These are phyloP conservation scores for Glycyrrhiza uralensis DNA, from an alignment of 306 rosid genomes.

Conservation along the genomic window DNA sequence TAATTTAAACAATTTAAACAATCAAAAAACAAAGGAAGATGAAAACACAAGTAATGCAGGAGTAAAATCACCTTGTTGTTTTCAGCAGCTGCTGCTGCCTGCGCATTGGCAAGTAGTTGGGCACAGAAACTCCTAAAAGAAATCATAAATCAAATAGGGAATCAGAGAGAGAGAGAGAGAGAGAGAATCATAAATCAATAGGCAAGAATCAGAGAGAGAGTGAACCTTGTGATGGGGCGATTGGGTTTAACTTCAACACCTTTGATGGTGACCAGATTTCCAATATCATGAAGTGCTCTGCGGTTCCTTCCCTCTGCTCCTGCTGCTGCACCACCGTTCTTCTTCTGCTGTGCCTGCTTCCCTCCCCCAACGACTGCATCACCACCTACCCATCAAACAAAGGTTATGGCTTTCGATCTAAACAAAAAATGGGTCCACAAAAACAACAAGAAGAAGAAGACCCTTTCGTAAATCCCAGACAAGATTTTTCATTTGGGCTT, in stretches of 20 bases:
- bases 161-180: neutral
- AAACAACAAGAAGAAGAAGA: too few relatives aligned
- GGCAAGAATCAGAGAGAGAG: neutral
- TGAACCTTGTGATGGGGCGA: conserved; percentile 86
- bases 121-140: conserved; percentile 75
- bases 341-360: conserved; percentile 57
- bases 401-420: neutral
- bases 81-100: conserved; percentile 62
- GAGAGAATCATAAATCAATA: too few relatives aligned
- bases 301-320: conserved; percentile 55
- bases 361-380: conserved; percentile 53
- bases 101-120: conserved; percentile 81
- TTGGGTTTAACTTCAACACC: conserved; percentile 60
- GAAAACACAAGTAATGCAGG: neutral
- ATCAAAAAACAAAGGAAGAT: neutral
- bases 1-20: too few relatives aligned
- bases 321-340: conserved; percentile 46
- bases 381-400: conserved; percentile 28
- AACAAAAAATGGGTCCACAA: neutral
- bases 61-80: conserved; percentile 60
- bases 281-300: conserved; percentile 72
- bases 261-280: conserved; percentile 48
- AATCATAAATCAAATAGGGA: neutral
- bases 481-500: neutral
- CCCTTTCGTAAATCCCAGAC: neutral